Conservation (phyloP, 148 eudicot genomes). For the Rhododendron molle region DNA sequence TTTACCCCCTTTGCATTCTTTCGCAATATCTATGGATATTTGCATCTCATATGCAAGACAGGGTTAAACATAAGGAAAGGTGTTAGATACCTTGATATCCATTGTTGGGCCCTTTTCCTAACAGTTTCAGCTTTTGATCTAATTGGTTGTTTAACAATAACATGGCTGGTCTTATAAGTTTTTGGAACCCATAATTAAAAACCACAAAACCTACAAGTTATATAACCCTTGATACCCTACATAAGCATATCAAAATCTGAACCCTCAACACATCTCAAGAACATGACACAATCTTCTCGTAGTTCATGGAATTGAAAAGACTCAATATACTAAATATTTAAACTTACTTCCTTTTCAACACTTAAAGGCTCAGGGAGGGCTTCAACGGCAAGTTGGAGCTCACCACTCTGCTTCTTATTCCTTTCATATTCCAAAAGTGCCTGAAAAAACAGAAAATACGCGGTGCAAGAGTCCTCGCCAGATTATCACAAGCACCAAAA, state of each 20-base stretch:
- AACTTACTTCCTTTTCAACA: conserved; percentile 57
- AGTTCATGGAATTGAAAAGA: not conserved
- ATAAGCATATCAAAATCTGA: not conserved
- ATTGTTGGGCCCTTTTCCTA: no score
- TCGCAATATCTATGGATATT: no score
- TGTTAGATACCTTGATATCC: not conserved
- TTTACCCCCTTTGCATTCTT: no score
- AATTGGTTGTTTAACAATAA: not conserved
- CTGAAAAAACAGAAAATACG: conserved; percentile 29
- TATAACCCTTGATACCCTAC: not conserved
- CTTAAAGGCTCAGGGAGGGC: conserved; percentile 47
- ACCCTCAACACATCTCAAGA: not conserved
- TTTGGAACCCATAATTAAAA: not conserved
- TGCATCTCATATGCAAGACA: not conserved
- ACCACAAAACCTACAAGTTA: not conserved
- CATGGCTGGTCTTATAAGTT: not conserved
- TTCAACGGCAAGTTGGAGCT: conserved; percentile 53
- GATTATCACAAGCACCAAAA: not conserved
- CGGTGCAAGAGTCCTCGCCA: not conserved
- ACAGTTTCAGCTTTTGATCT: not conserved
- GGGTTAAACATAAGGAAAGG: not conserved
- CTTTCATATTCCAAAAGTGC: conserved; percentile 86
- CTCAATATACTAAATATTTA: not conserved
- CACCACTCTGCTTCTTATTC: conserved; percentile 62
- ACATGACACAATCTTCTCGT: not conserved